phyloP scores from a whole-genome alignment of 2,329 filamentous ascomycete genomes.

The Knoxdaviesia capensis region DNA sequence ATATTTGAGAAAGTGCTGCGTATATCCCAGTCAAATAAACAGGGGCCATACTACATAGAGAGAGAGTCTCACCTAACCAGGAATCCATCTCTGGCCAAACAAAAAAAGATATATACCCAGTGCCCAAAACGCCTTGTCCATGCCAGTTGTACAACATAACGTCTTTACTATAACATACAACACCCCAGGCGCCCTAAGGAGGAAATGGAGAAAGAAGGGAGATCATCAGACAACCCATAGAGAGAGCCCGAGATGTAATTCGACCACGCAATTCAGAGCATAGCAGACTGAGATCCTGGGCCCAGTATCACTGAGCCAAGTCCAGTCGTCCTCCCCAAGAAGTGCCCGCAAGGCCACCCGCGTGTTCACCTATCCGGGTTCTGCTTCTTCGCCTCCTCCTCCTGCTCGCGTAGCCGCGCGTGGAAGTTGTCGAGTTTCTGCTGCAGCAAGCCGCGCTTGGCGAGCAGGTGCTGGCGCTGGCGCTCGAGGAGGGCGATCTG shows the following conservation, averaged over 20 bases:
- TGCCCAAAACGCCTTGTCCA: too few species aligned
- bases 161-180: too few species aligned
- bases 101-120: too few species aligned
- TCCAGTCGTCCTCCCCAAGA: neutral
- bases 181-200: too few species aligned
- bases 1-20: too few species aligned
- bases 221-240: too few species aligned
- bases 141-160: too few species aligned
- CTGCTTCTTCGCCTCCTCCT: conserved; percentile 12
- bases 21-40: too few species aligned
- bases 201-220: too few species aligned
- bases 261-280: neutral
- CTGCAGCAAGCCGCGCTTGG: conserved; percentile 18
- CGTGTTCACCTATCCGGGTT: conserved; percentile 1
- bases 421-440: conserved; percentile 20
- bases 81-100: too few species aligned
- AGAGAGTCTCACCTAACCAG: too few species aligned
- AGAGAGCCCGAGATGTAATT: neutral
- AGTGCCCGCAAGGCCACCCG: neutral
- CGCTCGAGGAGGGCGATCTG: conserved; percentile 23
- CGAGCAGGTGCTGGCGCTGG: conserved; percentile 18
- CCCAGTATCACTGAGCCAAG: neutral
- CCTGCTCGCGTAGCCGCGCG: conserved; percentile 17
- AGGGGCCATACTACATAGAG: too few species aligned
- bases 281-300: neutral